phyloP scores from a whole-genome alignment of 345 rosid genomes.

The Passiflora organensis region DNA sequence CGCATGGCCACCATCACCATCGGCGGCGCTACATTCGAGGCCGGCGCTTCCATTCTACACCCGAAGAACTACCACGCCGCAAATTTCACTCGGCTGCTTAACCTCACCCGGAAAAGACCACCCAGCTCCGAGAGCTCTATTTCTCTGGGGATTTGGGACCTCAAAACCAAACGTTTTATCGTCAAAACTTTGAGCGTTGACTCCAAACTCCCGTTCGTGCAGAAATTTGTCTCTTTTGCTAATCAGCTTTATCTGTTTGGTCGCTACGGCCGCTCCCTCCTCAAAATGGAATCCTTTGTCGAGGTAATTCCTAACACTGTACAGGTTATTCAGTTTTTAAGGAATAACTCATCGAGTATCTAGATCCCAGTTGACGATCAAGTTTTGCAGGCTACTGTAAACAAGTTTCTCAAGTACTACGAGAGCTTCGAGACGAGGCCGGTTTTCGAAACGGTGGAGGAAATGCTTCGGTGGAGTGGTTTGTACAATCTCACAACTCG shows the following conservation, averaged over 20 bases:
- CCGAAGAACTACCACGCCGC: constrained; percentile 76
- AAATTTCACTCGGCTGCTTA: constrained; percentile 48
- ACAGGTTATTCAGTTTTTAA: too few species aligned
- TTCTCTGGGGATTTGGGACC: constrained; percentile 79
- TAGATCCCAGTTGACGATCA: neutral
- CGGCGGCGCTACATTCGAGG: constrained; percentile 67
- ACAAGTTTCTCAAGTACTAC: constrained; percentile 72
- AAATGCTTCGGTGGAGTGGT: constrained; percentile 87
- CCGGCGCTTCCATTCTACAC: constrained; percentile 88
- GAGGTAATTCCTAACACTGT: constrained; percentile 32
- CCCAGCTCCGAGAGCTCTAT: constrained; percentile 38
- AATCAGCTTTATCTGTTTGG: constrained; percentile 50
- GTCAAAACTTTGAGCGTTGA: constrained; percentile 48
- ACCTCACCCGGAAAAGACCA: constrained; percentile 41
- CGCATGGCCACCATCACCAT: constrained; percentile 73
- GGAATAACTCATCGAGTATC: too few species aligned
- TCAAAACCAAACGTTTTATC: constrained; percentile 44
- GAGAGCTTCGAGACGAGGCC: constrained; percentile 60
- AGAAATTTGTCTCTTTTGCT: constrained; percentile 50
- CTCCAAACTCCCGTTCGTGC: constrained; percentile 37
- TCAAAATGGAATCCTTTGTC: constrained; percentile 61
- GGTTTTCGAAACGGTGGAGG: constrained; percentile 66
- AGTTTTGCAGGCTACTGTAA: constrained; percentile 46
- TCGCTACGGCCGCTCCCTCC: constrained; percentile 74
- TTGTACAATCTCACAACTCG: constrained; percentile 62